Base-by-base conservation (phyloP, 2,329 filamentous ascomycete genomes). In the Ophiostoma pallidulum region DNA sequence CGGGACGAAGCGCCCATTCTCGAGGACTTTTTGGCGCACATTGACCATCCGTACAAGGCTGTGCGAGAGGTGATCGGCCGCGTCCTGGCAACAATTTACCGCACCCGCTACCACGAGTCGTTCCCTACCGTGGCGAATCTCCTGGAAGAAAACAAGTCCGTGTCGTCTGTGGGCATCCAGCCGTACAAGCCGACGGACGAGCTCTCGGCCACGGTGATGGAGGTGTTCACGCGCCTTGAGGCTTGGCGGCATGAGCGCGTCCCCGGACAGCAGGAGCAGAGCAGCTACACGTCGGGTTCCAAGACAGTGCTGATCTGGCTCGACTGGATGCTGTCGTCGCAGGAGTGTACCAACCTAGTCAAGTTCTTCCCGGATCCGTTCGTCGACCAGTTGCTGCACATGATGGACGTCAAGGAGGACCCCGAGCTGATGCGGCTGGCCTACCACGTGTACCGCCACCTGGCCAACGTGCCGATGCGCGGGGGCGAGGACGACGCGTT, bases 391-490 rank as follows among this genome's bases (percentile, higher is more conserved):
- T 77, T 98, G 13, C 71, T 98, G 45, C 90, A 98, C 70, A 98
- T 98, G 92, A 98, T 98, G 91, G 92, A 98, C 60, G 88, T 98
- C 63, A 97, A 97, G 64, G 92, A 98, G 64, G 92, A 98, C 59
- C 89, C 88, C 0, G 94, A 98, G 64, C 75, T 98, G 2, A 94
- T 96, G 72, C 84, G 86, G 9, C 75, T 96, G 8, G 91, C 92
- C 0, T 98, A 97, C 62, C 89, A 95, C 60, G 92, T 98, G 36
- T 98, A 97, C 71, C 84, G 91, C 7, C 91, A 98, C 60, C 71
- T 98, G 14, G 89, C 92, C 13, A 98, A 98, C 63, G 88, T 98
- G 48, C 90, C 92, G 0, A 91, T 96, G 67, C 82, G 86, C 2
- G 77, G 82, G 28, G 89, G 90, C 49, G 86, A 96, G 63, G 88